Conservation (phyloP, 2,329 filamentous ascomycete species). For the Fusarium longipes region DNA sequence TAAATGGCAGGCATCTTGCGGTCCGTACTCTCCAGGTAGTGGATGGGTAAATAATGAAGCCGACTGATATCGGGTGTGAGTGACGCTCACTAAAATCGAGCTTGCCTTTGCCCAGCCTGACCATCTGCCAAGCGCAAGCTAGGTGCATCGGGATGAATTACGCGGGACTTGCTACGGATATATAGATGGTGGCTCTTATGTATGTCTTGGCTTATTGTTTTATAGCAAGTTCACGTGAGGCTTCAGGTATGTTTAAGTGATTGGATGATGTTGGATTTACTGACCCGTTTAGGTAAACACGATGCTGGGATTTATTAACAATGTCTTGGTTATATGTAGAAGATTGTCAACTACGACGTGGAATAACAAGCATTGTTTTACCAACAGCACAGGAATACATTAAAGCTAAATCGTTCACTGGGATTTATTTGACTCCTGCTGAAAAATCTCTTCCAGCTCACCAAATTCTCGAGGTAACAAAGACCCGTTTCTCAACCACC, state of each 20-base stretch:
- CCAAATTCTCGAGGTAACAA: neutral
- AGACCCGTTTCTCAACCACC: conserved; percentile 4
- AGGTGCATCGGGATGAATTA: neutral
- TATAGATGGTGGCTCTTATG: conserved; percentile 3
- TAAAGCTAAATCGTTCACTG: no score
- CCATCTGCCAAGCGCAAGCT: neutral
- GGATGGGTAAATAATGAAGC: neutral
- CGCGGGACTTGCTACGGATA: neutral
- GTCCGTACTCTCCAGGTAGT: neutral
- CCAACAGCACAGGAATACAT: neutral
- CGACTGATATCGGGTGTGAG: conserved; percentile 14
- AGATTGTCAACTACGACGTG: no score
- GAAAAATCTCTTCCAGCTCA: no score
- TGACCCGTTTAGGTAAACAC: neutral
- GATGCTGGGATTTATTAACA: neutral
- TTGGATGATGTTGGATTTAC: neutral
- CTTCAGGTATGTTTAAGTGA: neutral
- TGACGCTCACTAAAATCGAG: neutral
- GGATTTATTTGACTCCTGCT: neutral
- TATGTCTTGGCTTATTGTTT: neutral
- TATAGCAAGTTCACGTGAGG: neutral
- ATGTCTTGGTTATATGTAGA: neutral
- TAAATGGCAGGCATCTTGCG: conserved; percentile 10
- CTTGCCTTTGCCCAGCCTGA: neutral
- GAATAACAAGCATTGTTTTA: no score